A percentile compares a stretch with the other conserved stretches of the same genome.
These are phyloP conservation scores for Penicillium verhagenii DNA, from an alignment of 495 filamentous ascomycete genomes.

Conservation along the genomic window DNA sequence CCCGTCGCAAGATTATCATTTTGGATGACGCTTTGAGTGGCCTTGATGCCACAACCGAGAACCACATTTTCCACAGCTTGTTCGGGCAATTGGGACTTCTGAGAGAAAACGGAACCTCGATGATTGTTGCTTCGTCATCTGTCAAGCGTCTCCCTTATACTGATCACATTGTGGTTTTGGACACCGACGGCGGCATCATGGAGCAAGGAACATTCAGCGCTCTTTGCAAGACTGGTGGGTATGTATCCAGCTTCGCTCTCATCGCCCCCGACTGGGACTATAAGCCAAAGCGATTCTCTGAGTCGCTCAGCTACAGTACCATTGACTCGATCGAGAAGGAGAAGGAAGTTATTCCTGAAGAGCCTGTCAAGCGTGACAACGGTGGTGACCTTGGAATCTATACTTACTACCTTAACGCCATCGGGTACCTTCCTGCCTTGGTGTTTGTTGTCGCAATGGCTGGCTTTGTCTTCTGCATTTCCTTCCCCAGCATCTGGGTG, in stretches of 20 bases:
- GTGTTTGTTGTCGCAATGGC: slow-evolving; percentile 43
- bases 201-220: slow-evolving; percentile 54
- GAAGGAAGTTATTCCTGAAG: slow-evolving; percentile 14
- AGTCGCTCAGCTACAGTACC: slow-evolving; percentile 19
- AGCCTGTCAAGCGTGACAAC: slow-evolving; percentile 33
- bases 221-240: slow-evolving; percentile 45
- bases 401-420: slow-evolving; percentile 54
- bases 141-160: slow-evolving; percentile 49
- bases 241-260: slow-evolving; percentile 49
- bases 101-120: slow-evolving; percentile 45
- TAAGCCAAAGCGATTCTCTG: slow-evolving; percentile 25
- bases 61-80: slow-evolving; percentile 56
- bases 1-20: slow-evolving; percentile 51
- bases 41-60: slow-evolving; percentile 59
- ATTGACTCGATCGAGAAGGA: slow-evolving; percentile 21
- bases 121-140: slow-evolving; percentile 53
- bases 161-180: slow-evolving; percentile 53
- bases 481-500: slow-evolving; percentile 54
- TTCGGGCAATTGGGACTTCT: slow-evolving; percentile 56
- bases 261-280: slow-evolving; percentile 30
- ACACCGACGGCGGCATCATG: slow-evolving; percentile 38
- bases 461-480: slow-evolving; percentile 45
- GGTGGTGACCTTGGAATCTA: slow-evolving; percentile 59
- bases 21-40: slow-evolving; percentile 62
- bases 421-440: slow-evolving; percentile 48